A percentile compares a stretch with the other conserved stretches of the same genome.
Evolutionary conservation across 148 eudicot species (phyloP).

Genomic region (Talinum fruticosum): DNA sequence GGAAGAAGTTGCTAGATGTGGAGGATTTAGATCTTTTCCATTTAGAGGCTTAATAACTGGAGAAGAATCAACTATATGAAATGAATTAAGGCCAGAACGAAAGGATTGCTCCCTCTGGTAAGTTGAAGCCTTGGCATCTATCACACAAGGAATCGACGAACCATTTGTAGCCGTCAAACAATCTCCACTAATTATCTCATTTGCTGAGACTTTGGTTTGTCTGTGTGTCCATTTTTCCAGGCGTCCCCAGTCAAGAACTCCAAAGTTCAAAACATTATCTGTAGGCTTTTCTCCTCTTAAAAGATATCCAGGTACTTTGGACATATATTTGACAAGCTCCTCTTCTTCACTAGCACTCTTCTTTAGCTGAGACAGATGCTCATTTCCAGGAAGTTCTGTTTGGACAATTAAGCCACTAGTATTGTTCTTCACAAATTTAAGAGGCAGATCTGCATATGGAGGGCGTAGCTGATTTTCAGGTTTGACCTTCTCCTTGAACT

Average conservation of each 20-base stretch:
- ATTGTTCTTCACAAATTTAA: slow-evolving; percentile 31
- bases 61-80: slow-evolving; percentile 31
- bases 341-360: slow-evolving; percentile 36
- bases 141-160: not conserved
- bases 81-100: slow-evolving; percentile 19
- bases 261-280: slow-evolving; percentile 63
- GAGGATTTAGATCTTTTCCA: slow-evolving; percentile 25
- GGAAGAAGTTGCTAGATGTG: slow-evolving; percentile 29
- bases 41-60: slow-evolving; percentile 27
- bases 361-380: slow-evolving; percentile 23
- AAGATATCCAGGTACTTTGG: slow-evolving; percentile 76
- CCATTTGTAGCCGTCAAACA: slow-evolving; percentile 17
- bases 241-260: slow-evolving; percentile 84
- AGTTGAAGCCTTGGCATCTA: slow-evolving; percentile 18
- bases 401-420: slow-evolving; percentile 21
- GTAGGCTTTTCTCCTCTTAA: slow-evolving; percentile 52
- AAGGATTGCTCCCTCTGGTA: slow-evolving; percentile 31
- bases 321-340: slow-evolving; percentile 81
- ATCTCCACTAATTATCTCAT: slow-evolving; percentile 16
- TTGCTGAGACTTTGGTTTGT: slow-evolving; percentile 26
- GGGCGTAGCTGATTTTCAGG: slow-evolving; percentile 33
- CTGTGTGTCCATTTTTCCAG: slow-evolving; percentile 68
- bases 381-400: slow-evolving; percentile 28
- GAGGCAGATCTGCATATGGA: slow-evolving; percentile 33
- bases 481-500: slow-evolving; percentile 40